phyloP scores from a whole-genome alignment of 495 filamentous ascomycete genomes.

The Podospora pseudocomata region DNA sequence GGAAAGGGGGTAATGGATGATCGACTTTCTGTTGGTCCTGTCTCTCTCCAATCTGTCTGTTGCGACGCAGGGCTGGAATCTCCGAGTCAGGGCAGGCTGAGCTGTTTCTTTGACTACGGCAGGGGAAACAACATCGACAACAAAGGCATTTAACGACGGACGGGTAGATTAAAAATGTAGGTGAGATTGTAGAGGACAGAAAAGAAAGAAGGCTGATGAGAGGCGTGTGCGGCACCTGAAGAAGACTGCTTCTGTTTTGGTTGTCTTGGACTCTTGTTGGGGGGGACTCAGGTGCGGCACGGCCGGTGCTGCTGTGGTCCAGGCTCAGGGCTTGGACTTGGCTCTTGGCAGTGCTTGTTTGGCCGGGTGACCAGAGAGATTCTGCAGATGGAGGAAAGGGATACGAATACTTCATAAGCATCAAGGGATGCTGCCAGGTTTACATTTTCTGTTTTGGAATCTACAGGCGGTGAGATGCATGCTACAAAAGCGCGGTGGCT shows the following conservation, averaged over 20 bases:
- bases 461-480: background rate
- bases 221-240: slow-evolving; percentile 14
- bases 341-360: background rate
- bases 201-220: background rate
- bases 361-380: background rate
- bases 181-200: background rate
- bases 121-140: slow-evolving; percentile 1
- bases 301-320: slow-evolving; percentile 2
- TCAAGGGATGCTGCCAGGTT: background rate
- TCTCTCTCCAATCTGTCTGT: background rate
- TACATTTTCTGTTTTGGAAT: background rate
- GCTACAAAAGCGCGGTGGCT: background rate
- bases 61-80: slow-evolving; percentile 1
- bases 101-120: background rate
- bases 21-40: background rate
- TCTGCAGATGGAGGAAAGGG: background rate
- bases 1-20: background rate
- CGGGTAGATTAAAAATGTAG: background rate
- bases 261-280: background rate
- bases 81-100: background rate
- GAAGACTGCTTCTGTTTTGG: slow-evolving; percentile 15
- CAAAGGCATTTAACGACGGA: background rate
- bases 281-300: slow-evolving; percentile 7
- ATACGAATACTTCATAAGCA: background rate
- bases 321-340: slow-evolving; percentile 3